Percentiles rank a stretch among this genome's conserved stretches.
These are phyloP conservation scores for Lipomyces yamanashiensis DNA, from an alignment of 805 yeast species.

Conservation along the genomic window DNA sequence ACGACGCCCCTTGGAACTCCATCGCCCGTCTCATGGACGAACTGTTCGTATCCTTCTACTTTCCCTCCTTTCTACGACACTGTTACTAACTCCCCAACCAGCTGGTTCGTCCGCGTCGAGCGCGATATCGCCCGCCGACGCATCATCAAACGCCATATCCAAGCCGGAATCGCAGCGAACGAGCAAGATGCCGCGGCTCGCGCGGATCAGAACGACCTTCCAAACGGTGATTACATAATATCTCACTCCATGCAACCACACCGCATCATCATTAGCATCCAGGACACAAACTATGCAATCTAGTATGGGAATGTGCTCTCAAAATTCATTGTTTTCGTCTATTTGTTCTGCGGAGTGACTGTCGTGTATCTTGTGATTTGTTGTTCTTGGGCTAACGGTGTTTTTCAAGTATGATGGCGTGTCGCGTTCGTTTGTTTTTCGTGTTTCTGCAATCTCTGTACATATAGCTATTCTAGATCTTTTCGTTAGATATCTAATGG, in stretches of 20 bases:
- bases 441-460: not conserved
- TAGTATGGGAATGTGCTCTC: not conserved
- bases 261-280: constrained; percentile 22
- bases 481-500: not conserved
- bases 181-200: constrained; percentile 46
- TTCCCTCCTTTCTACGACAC: not conserved
- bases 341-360: not conserved
- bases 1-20: constrained; percentile 62
- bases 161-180: constrained; percentile 46
- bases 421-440: constrained; percentile 1
- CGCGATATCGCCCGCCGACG: constrained; percentile 51
- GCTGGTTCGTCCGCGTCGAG: constrained; percentile 56
- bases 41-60: constrained; percentile 17
- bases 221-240: constrained; percentile 59
- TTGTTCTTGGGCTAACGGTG: not conserved
- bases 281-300: constrained; percentile 12
- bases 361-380: not conserved
- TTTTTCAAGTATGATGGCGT: constrained; percentile 5
- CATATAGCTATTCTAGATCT: not conserved
- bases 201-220: constrained; percentile 57
- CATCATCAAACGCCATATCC: constrained; percentile 50
- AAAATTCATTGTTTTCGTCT: not conserved
- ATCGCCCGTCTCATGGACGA: constrained; percentile 51
- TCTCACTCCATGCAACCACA: constrained; percentile 40
- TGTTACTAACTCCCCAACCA: not conserved